Percentiles rank a stretch among this genome's conserved stretches.
Evolutionary conservation across 139 green algal genomes (phyloP).

Genomic region (Yamagishiella unicocca): DNA sequence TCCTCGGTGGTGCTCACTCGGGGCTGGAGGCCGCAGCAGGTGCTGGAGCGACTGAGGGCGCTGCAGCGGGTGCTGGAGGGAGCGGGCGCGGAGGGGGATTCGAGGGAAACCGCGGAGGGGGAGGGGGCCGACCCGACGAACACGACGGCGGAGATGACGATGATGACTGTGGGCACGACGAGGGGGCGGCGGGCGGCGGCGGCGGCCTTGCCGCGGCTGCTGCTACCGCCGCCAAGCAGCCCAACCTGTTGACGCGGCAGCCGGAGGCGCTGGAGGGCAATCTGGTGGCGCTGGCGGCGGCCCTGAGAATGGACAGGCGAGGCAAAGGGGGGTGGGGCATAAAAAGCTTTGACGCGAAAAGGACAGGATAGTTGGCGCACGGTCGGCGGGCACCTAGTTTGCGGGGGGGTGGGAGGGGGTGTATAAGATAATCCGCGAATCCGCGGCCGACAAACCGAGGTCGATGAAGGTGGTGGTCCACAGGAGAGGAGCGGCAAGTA

Average conservation of each 20-base stretch:
- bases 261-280: constrained; percentile 3
- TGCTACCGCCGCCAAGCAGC: constrained; percentile 9
- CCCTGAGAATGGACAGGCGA: background rate
- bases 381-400: too few species aligned
- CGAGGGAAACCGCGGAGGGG: too few species aligned
- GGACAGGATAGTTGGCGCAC: too few species aligned
- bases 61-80: background rate
- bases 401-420: too few species aligned
- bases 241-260: constrained; percentile 19
- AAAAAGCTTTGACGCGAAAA: too few species aligned
- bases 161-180: background rate
- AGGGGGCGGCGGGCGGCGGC: background rate
- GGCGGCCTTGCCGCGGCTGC: background rate
- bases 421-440: too few species aligned
- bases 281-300: background rate
- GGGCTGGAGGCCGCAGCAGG: background rate
- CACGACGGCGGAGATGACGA: background rate
- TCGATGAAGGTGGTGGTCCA: too few species aligned
- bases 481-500: too few species aligned
- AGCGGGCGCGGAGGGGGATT: background rate
- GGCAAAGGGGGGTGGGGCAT: too few species aligned
- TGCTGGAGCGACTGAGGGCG: background rate
- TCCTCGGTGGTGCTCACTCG: background rate
- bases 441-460: too few species aligned
- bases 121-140: background rate